These are phyloP conservation scores for Serendipita vermifera DNA, from an alignment of 768 basidiomycete genomes.

Conservation along the genomic window DNA sequence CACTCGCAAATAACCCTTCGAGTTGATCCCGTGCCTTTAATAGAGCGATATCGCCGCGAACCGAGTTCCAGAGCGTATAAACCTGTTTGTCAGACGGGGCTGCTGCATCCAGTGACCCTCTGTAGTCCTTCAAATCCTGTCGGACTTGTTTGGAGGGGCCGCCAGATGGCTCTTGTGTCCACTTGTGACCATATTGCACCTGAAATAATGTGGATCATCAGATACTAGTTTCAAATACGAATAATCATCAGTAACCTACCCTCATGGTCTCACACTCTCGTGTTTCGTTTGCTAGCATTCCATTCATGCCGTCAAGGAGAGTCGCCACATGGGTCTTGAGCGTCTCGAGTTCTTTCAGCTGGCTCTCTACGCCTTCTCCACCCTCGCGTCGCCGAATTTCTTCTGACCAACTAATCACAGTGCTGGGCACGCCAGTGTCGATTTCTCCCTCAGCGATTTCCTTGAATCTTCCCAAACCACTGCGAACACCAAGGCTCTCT, in stretches of 20 bases:
- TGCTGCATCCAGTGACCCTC: slow-evolving; percentile 60
- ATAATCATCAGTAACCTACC: slow-evolving; percentile 18
- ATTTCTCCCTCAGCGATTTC: slow-evolving; percentile 53
- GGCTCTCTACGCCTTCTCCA: slow-evolving; percentile 49
- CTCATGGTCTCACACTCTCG: slow-evolving; percentile 80
- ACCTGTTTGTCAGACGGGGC: slow-evolving; percentile 69
- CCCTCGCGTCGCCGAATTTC: slow-evolving; percentile 61
- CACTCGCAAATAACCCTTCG: slow-evolving; percentile 43
- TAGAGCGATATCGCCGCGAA: slow-evolving; percentile 48
- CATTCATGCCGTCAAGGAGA: slow-evolving; percentile 48
- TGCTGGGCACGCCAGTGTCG: slow-evolving; percentile 43
- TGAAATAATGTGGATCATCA: no score
- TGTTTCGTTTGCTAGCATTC: slow-evolving; percentile 68
- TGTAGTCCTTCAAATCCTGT: slow-evolving; percentile 67
- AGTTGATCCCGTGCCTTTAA: slow-evolving; percentile 42
- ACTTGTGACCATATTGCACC: slow-evolving; percentile 74
- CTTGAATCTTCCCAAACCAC: slow-evolving; percentile 52
- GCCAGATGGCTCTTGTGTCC: slow-evolving; percentile 77
- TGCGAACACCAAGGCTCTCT: slow-evolving; percentile 70
- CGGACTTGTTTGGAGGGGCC: slow-evolving; percentile 55
- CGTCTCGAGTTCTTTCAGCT: slow-evolving; percentile 44
- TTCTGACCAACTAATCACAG: slow-evolving; percentile 59
- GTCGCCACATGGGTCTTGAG: slow-evolving; percentile 44
- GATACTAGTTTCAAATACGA: not conserved
- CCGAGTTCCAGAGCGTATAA: slow-evolving; percentile 52